Base-by-base conservation (phyloP, 1,284 basidiomycete genomes). In the Takashimella tepidaria region DNA sequence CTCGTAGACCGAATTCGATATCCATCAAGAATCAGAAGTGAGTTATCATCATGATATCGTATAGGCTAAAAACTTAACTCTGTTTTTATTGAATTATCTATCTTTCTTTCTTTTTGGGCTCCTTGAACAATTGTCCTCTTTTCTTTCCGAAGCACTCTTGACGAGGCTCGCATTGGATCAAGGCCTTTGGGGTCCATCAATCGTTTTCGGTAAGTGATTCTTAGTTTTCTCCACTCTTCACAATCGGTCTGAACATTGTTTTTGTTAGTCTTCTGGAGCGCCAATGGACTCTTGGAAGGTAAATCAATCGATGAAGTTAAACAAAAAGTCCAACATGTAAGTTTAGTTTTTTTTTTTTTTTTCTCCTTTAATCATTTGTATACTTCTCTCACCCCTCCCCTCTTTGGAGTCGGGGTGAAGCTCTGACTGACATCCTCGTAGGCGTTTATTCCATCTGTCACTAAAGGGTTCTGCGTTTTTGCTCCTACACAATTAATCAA, bases 401-500 rank as follows among this genome's bases (percentile, higher is more conserved):
- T 50, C 42, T n/a, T 26, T 31, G 13, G n/a, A n/a, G n/a, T n/a
- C n/a, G n/a, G n/a, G n/a, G n/a, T n/a, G n/a, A n/a, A n/a, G n/a
- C n/a, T n/a, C n/a, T n/a, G n/a, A n/a, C 16, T 51, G 16, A 46
- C 50, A 22, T 47, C 45, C 6, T 47, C 45, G n/a, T 22, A 70
- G 66, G 61, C 63, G 1, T 72, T 67, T 58, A 58, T 67, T 42
- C 62, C 64, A 11, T 68, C 66, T 8, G 69, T 66, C 62, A 56
- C 59, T 22, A 67, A 67, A 56, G 66, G 66, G 5, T 57, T 70
- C 10, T 79, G 76, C 12, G 87, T 90, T 8, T 91, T 87, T 69
- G 80, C 85, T 45, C 89, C 89, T 0, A 83, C 88, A 0, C 89
- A 92, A 69, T 70, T 88, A 52, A 76, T 89, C 77, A 92, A 92